Base-by-base conservation (phyloP, 169 alveolate genomes). In the Babesia ovis region DNA sequence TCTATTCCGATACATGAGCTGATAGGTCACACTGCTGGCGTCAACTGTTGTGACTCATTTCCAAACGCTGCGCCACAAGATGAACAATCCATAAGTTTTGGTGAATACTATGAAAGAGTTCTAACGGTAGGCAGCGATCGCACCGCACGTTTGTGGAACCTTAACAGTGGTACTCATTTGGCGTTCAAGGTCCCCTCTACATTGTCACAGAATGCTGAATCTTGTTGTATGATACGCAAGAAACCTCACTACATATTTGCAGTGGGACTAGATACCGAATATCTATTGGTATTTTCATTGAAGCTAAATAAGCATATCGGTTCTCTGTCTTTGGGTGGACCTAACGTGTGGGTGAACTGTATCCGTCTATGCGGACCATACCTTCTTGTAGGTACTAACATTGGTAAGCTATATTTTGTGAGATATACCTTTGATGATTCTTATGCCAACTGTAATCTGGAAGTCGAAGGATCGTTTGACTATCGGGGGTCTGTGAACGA, bases 61-160 rank as follows among this genome's bases (percentile, higher is more conserved):
- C 68, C 76, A 4, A 51, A 46, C 34, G 45, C 39, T 25, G 39
- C 37, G 23, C 25, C 22, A 34, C 51, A 46, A 1, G 83, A 79
- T 27, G 87, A 79, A 31, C 27, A 29, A 8, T 0, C 72, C 9
- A 60, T 79, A 23, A 39, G 43, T 27, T 79, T 79, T 61, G 61
- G 72, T 11, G 82, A 69, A 12, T 50, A 68, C 55, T 59, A 37
- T 35, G 74, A 54, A 41, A 48, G 74, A 9, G 58, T 79, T 0
- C 69, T 79, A 0, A 48, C 87, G 16, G 59, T 67, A 5, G 82
- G 57, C 29, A 56, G 71, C 22, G 87, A 79, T 48, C 58, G 87
- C 41, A 79, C 87, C 20, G 87, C 77, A 11, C 48, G 87, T 16
- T 22, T 79, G 37, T 79, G 87, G 87, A 79, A 79, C 29, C 62